Evolutionary conservation across 2,329 filamentous ascomycete species (phyloP).

Genomic region (Penicillium sp.): DNA sequence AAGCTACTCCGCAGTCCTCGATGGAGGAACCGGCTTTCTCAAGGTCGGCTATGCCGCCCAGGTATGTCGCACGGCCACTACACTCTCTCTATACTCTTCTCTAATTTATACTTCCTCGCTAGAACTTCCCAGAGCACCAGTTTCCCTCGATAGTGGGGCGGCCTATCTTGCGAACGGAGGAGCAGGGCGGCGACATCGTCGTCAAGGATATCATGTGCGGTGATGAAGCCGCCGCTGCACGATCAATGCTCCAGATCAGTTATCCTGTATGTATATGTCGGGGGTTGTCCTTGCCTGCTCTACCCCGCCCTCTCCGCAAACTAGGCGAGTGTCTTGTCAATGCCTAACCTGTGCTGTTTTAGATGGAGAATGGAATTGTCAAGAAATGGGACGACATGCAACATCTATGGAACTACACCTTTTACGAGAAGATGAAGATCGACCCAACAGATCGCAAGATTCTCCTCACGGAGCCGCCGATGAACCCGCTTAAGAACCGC

Average conservation of each 20-base stretch:
- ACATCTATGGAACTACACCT: conserved; percentile 99
- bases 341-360: conserved; percentile 19
- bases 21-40: conserved; percentile 98
- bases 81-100: not conserved
- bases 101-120: conserved; percentile 9
- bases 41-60: conserved; percentile 98
- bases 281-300: conserved; percentile 6
- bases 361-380: conserved; percentile 99
- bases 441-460: conserved; percentile 93
- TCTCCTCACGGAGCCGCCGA: conserved; percentile 91
- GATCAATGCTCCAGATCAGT: conserved; percentile 96
- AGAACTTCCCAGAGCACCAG: conserved; percentile 99
- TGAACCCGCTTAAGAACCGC: conserved; percentile 95
- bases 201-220: conserved; percentile 99
- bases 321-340: conserved; percentile 24
- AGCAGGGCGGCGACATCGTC: conserved; percentile 69
- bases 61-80: conserved; percentile 45
- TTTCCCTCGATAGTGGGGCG: conserved; percentile 97
- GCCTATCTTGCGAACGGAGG: conserved; percentile 94
- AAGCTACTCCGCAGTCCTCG: conserved; percentile 70
- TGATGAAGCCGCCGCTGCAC: conserved; percentile 91
- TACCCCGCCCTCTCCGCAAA: conserved; percentile 21
- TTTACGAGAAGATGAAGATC: conserved; percentile 93
- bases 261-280: conserved; percentile 66
- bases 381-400: conserved; percentile 99